Evolutionary conservation across 441 rosid species (phyloP).

Genomic region (Flueggea neowawraea): DNA sequence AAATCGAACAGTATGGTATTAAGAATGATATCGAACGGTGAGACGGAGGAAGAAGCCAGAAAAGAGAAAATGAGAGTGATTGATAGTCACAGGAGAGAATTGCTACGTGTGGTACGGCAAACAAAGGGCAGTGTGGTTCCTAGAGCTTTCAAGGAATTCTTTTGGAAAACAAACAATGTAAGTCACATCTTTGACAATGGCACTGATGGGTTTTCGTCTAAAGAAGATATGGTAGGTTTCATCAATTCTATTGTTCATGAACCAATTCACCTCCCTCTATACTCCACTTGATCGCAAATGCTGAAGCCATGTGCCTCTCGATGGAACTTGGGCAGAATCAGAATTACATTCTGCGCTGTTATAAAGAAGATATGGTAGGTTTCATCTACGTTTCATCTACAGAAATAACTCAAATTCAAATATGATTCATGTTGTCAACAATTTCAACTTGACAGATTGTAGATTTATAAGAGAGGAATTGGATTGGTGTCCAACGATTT

Average conservation of each 20-base stretch:
- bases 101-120: slow-evolving; percentile 8
- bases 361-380: too few species aligned
- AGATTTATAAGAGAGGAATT: too few species aligned
- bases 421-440: too few species aligned
- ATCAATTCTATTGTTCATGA: background rate
- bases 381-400: too few species aligned
- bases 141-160: slow-evolving; percentile 11
- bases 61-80: background rate
- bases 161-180: slow-evolving; percentile 8
- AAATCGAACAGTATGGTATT: slow-evolving; percentile 7
- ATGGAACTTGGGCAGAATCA: too few species aligned
- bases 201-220: slow-evolving; percentile 6
- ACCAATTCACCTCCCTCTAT: slow-evolving; percentile 11
- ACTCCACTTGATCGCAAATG: background rate
- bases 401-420: too few species aligned
- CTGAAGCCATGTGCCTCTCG: too few species aligned
- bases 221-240: background rate
- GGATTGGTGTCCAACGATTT: too few species aligned
- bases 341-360: too few species aligned
- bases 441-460: too few species aligned
- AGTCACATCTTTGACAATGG: background rate
- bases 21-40: too few species aligned
- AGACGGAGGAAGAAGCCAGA: slow-evolving; percentile 8
- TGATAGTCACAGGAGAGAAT: slow-evolving; percentile 3
- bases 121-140: background rate